phyloP scores from a whole-genome alignment of 148 eudicot genomes.

The Agrostemma githago region DNA sequence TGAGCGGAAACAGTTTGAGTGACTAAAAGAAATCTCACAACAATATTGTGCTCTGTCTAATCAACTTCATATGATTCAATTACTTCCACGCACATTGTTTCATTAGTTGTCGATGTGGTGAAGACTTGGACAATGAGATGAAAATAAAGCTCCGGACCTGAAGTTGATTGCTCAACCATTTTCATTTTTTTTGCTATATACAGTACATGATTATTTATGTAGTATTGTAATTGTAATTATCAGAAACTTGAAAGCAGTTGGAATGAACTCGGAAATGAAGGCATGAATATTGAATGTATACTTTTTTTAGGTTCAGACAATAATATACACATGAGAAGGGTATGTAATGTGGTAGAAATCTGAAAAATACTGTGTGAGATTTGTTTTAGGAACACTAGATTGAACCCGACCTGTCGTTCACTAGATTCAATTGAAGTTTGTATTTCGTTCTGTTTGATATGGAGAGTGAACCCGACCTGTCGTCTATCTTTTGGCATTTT shows the following conservation, averaged over 20 bases:
- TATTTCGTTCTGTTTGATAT: too few relatives aligned
- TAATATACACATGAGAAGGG: background rate
- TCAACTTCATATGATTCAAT: background rate
- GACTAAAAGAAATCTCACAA: background rate
- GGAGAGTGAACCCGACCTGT: too few relatives aligned
- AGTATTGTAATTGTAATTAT: conserved; percentile 9
- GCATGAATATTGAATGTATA: conserved; percentile 12
- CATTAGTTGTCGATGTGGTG: conserved; percentile 9
- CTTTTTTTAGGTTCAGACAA: conserved; percentile 10
- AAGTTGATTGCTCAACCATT: background rate
- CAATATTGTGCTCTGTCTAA: background rate
- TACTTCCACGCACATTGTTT: background rate
- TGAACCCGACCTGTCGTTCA: too few relatives aligned
- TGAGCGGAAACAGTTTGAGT: conserved; percentile 22
- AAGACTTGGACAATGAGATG: conserved; percentile 1
- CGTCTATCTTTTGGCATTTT: too few relatives aligned
- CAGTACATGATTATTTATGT: conserved; percentile 4
- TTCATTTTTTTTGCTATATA: background rate
- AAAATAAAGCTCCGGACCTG: background rate
- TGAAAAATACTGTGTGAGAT: background rate
- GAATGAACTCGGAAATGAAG: background rate
- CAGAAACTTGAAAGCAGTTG: conserved; percentile 13
- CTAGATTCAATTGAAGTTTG: too few relatives aligned
- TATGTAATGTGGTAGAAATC: background rate
- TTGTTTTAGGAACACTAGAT: background rate